Conservation (phyloP, 2,329 filamentous ascomycete species). For the Colletotrichum gloeosporioides region DNA sequence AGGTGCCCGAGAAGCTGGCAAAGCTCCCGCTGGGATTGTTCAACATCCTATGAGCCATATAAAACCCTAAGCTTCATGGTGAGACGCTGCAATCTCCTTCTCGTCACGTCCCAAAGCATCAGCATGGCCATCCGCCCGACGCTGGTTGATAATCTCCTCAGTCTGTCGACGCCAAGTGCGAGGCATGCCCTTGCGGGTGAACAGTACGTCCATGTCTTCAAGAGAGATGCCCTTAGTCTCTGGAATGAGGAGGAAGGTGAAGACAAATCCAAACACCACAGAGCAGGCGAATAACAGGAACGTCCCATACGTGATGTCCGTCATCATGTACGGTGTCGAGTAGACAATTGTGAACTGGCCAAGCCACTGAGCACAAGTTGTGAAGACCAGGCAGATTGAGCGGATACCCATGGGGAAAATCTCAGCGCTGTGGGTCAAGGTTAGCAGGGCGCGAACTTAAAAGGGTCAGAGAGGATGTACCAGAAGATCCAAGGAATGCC, state of each 20-base stretch:
- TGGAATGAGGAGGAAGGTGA: slow-evolving; percentile 23
- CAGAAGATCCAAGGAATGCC: slow-evolving; percentile 29
- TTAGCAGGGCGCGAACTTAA: slow-evolving; percentile 33
- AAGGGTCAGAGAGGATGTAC: slow-evolving; percentile 34
- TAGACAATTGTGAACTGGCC: slow-evolving; percentile 30
- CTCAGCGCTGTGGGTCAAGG: background rate
- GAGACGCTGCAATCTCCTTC: background rate
- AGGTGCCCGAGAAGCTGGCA: background rate
- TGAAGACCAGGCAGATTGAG: slow-evolving; percentile 27
- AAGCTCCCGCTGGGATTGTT: background rate
- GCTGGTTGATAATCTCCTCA: slow-evolving; percentile 23
- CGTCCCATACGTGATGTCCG: slow-evolving; percentile 39
- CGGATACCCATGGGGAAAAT: slow-evolving; percentile 26
- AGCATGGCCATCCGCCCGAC: slow-evolving; percentile 20
- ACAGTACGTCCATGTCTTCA: slow-evolving; percentile 32
- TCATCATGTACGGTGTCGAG: slow-evolving; percentile 31
- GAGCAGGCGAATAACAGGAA: slow-evolving; percentile 50
- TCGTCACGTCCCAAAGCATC: background rate
- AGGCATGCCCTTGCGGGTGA: slow-evolving; percentile 10
- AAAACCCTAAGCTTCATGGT: background rate
- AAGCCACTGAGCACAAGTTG: slow-evolving; percentile 31
- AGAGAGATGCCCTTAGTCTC: slow-evolving; percentile 30
- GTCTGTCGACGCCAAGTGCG: background rate
- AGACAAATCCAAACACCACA: slow-evolving; percentile 41
- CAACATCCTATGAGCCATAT: background rate